Base-by-base conservation (phyloP, 768 basidiomycete species). In the Suillus subaureus region DNA sequence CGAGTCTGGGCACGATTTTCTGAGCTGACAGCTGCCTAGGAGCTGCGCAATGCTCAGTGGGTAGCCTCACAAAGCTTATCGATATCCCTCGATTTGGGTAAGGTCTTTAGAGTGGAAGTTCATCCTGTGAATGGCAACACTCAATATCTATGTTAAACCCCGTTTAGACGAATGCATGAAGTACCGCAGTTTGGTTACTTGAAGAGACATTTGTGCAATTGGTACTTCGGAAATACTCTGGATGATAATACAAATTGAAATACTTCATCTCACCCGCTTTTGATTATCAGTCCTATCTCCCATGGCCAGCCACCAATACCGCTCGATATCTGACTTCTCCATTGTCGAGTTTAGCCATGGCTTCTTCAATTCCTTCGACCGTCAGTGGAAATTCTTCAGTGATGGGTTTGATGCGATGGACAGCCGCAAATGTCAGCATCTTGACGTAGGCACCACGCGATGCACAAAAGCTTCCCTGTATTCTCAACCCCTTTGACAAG, bases 361-460 rank as follows among this genome's bases (percentile, higher is more conserved):
- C 79, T 1, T 71, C 69, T 16, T 73, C 68, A 4, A 80, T 73
- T 0, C 79, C 79, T 0, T 68, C 68, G 47, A 71, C 71, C 12
- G 65, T 73, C 70, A 80, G 67, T 6, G 74, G 68, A 55, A 80
- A 80, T 61, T 70, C 65, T 42, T 80, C 73, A 28, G 75, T 68
- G 5, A 79, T 62, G 2, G 80, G 76, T 6, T 56, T 63, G 45
- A 79, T 69, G 0, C 57, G 55, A 45, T 81, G 72, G 39, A 69
- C 12, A 8, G 76, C 79, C 0, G 77, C 75, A 21, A 81, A 80
- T 21, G 68, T 70, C 39, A 81, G 61, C 77, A 79, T 81, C 66
- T 72, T 72, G 58, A 47, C 35, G 26, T 78, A 76, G 7, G 66
- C 12, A 15, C 71, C 75, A 4, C 76, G 71, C 28, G 78, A 75